Base-by-base conservation (phyloP, 2,329 filamentous ascomycete species). In the Penicillium digitatum region DNA sequence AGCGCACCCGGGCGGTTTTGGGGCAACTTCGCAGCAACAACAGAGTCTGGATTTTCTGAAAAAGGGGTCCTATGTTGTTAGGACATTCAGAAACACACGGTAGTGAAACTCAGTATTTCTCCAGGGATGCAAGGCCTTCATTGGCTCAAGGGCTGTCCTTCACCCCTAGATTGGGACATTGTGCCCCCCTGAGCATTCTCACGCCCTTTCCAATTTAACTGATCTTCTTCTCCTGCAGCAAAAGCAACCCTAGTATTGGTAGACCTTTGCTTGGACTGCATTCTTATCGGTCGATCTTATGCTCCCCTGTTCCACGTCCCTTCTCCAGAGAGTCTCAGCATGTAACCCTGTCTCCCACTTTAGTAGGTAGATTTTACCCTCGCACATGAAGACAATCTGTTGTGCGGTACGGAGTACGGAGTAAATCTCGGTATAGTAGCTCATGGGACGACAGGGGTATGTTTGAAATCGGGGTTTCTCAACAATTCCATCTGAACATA, bases 161-260 rank as follows among this genome's bases (percentile, higher is more conserved):
- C 53, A 63, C 57, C 62, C 62, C 62, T 63, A 24, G 58, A 61
- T 63, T 48, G 40, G 38, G 16, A 29, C 55, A 32, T 54, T 34
- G 51, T 56, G 53, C 53, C 29, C 31, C 32, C 31, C 11, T 12
- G 27, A 31, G 38, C 62, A 63, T 63, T 60, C 60, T 48, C 24
- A 32, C 11, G 11, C 52, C 48, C 34, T 51, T 44, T 35, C 18
- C 18, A 43, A 44, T 47, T 57, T 24, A 55, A 45, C 58, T 58
- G 43, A 29, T 18, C 51, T 52, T 18, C 51, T 52, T 42, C 47
- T 51, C 44, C 47, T 54, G 29, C 32, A 46, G 46, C 9, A 22
- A 42, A 27, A 31, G 1, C 24, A 46, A 37, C n/a, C 5, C 11
- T 34, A 8, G 44, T 20, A 62, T 59, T 63, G 55, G 62, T n/a